These are phyloP conservation scores for Pezicula neosporulosa DNA, from an alignment of 2,329 filamentous ascomycete species.

Conservation along the genomic window DNA sequence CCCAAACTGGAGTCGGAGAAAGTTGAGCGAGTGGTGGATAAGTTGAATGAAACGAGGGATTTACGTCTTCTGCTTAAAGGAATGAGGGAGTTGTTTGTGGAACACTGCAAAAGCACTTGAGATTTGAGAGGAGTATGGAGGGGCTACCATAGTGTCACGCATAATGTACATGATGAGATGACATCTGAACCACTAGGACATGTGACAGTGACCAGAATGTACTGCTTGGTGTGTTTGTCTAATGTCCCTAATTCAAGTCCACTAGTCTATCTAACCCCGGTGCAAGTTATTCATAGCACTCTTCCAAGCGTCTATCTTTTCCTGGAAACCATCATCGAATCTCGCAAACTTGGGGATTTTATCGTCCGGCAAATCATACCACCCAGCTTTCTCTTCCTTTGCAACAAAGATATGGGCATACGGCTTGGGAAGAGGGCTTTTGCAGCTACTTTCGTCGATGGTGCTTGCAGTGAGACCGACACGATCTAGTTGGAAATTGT, in stretches of 20 bases:
- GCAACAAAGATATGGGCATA: constrained; percentile 39
- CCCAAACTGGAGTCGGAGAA: constrained; percentile 80
- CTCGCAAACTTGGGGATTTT: constrained; percentile 24
- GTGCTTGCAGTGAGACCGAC: constrained; percentile 36
- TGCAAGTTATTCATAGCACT: background rate
- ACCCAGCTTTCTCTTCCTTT: constrained; percentile 32
- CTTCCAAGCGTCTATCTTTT: constrained; percentile 23
- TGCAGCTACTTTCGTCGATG: constrained; percentile 36
- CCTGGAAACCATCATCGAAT: constrained; percentile 19
- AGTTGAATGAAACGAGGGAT: constrained; percentile 77
- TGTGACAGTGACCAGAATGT: too few species aligned
- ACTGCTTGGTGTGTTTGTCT: background rate
- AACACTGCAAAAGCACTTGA: constrained; percentile 26
- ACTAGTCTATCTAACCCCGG: background rate
- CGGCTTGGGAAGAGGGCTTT: constrained; percentile 25
- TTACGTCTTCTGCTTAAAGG: constrained; percentile 71
- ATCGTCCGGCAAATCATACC: constrained; percentile 35
- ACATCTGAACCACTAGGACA: too few species aligned
- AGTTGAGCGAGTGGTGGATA: constrained; percentile 72
- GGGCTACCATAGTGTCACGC: background rate
- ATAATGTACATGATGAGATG: background rate
- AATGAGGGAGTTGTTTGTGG: constrained; percentile 76
- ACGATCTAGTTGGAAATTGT: constrained; percentile 27
- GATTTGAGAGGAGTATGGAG: too few species aligned
- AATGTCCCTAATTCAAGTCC: background rate